Evolutionary conservation across 225 moss, liverwort and hornwort genomes (phyloP), one percentile per base, ranked within the genome.

Genomic region (Bryoerythrophyllum caledonicum): DNA sequence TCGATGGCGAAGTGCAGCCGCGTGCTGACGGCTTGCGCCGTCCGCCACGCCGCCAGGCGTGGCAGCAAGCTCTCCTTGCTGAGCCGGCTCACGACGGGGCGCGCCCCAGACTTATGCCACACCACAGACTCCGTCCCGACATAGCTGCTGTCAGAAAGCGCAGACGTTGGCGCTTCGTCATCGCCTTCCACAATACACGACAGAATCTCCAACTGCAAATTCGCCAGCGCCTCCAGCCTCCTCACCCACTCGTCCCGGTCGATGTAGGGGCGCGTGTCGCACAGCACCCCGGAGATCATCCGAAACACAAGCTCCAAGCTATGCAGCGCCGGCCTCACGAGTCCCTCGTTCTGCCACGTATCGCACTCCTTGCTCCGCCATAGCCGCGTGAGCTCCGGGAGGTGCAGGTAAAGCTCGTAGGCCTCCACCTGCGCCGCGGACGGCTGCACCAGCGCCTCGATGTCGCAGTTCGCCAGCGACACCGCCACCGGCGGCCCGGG

Each of bases 1-100:
- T 94, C 94, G 34, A 92, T 88, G 4, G 92, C 92, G 27, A 92
- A 86, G 49, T 91, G 92, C 79, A 94, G 74, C 21, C 94, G 35
- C 9, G 85, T 71, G 30, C 92, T 90, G 17, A 86, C 74, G 7
- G 80, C 68, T 41, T 91, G 94, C 21, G 90, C 90, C 35, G 82
- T 92, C 64, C 86, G 87, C 94, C 94, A 94, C 2, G 87, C 82
- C 14, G 90, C 87, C 27, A 94, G 83, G 5, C 92, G 82, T 2
- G 83, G 83, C 67, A 94, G 52, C 34, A 92, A 65, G 51, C 92
- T 92, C 41, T 92, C 87, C 26, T 82, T 86, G 21, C 94, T 94
- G 30, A 70, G 59, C 27, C 82, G 74, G 48, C 87, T 74, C 23
- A 88, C 78, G 8, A 79, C 13, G 2, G 80, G 78, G 26, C 80